phyloP scores from a whole-genome alignment of 1,139 yeast species.

The Lizanozyma gosingica region DNA sequence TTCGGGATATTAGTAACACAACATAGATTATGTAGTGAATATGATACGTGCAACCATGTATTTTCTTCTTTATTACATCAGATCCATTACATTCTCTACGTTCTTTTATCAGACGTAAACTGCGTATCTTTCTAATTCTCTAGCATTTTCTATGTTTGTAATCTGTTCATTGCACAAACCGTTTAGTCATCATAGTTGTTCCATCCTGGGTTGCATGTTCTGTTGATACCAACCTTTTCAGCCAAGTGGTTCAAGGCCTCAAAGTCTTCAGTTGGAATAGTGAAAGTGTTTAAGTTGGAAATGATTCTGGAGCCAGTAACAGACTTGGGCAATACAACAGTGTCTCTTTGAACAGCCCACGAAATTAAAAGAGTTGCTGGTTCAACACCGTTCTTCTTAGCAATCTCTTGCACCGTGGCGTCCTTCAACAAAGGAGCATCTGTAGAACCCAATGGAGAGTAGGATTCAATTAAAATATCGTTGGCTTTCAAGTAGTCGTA shows the following conservation, averaged over 20 bases:
- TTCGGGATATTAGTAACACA: too few species aligned
- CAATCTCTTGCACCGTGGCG: slow-evolving; percentile 38
- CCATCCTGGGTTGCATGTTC: slow-evolving; percentile 41
- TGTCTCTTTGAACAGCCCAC: slow-evolving; percentile 66
- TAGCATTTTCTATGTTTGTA: too few species aligned
- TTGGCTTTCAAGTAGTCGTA: slow-evolving; percentile 44
- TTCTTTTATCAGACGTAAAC: too few species aligned
- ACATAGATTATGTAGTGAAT: too few species aligned
- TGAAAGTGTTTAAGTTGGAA: slow-evolving; percentile 45
- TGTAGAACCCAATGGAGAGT: slow-evolving; percentile 71
- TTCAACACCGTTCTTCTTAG: slow-evolving; percentile 44
- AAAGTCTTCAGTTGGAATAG: slow-evolving; percentile 48
- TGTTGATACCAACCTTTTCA: slow-evolving; percentile 35
- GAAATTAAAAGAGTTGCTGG: slow-evolving; percentile 59
- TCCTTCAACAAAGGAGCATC: slow-evolving; percentile 57
- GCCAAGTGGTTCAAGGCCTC: slow-evolving; percentile 37
- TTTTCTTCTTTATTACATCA: too few species aligned
- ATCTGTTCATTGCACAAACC: too few species aligned
- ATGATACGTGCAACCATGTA: too few species aligned
- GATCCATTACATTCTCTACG: too few species aligned
- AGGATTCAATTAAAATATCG: slow-evolving; percentile 60
- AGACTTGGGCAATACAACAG: slow-evolving; percentile 69
- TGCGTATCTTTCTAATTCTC: too few species aligned
- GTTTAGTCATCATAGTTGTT: slow-evolving; percentile 1
- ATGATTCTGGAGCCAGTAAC: slow-evolving; percentile 51